These are phyloP conservation scores for Gossypium davidsonii DNA, from an alignment of 441 rosid genomes.

Conservation along the genomic window DNA sequence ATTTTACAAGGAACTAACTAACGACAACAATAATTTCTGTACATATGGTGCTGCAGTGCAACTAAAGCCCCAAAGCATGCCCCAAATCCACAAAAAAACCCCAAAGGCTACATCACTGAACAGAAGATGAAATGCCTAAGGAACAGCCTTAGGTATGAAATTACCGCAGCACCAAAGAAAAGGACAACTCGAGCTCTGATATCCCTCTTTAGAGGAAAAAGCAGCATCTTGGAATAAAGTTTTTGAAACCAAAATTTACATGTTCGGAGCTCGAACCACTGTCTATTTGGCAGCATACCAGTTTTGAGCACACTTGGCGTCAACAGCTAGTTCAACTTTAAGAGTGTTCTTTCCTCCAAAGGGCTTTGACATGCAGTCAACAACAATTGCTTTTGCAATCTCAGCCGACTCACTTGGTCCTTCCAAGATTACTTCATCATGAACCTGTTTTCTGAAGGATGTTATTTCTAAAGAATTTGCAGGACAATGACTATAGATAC, in stretches of 20 bases:
- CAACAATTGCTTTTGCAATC: constrained; percentile 70
- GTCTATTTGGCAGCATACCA: constrained; percentile 84
- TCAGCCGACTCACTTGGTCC: constrained; percentile 91
- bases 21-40: background rate
- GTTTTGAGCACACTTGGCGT: constrained; percentile 87
- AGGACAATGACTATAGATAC: background rate
- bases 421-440: constrained; percentile 97
- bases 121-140: background rate
- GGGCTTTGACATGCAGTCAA: constrained; percentile 86
- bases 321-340: constrained; percentile 72
- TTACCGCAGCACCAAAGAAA: background rate
- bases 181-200: background rate
- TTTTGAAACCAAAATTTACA: background rate
- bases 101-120: background rate
- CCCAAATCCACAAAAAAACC: background rate
- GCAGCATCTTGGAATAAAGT: background rate
- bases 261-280: background rate
- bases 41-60: constrained; percentile 1
- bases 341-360: constrained; percentile 68
- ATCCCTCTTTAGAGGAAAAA: background rate
- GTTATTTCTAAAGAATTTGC: constrained; percentile 14
- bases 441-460: constrained; percentile 51
- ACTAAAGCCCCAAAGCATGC: background rate
- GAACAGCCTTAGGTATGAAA: background rate
- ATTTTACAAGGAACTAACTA: constrained; percentile 8